Conservation (phyloP, 805 yeast genomes). For the Komagataella pseudopastoris region DNA sequence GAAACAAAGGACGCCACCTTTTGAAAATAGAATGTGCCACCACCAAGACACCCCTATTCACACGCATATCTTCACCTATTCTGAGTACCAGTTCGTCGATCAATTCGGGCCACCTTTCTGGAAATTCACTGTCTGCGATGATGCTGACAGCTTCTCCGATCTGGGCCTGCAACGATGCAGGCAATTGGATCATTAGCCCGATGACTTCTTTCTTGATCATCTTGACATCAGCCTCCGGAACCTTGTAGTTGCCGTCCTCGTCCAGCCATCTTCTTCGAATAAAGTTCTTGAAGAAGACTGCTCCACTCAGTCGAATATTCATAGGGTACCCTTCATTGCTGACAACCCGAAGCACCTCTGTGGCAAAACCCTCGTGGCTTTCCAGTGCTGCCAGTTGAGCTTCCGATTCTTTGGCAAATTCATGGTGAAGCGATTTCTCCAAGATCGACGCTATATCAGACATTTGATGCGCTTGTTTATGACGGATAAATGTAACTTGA, state of each 20-base stretch:
- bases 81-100: constrained; percentile 60
- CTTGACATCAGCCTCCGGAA: constrained; percentile 46
- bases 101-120: constrained; percentile 74
- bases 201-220: constrained; percentile 67
- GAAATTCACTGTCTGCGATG: constrained; percentile 94
- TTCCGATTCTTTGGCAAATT: constrained; percentile 57
- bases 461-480: constrained; percentile 9
- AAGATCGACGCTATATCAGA: constrained; percentile 39
- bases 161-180: constrained; percentile 75
- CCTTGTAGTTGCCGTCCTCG: constrained; percentile 69
- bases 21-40: constrained; percentile 95
- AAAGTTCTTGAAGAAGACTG: constrained; percentile 81
- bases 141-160: constrained; percentile 87
- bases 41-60: constrained; percentile 72
- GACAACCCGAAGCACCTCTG: constrained; percentile 63
- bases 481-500: background rate
- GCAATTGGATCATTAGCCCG: constrained; percentile 74
- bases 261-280: constrained; percentile 81
- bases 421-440: constrained; percentile 52
- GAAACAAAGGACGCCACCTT: constrained; percentile 90
- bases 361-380: constrained; percentile 56
- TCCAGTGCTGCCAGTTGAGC: constrained; percentile 50
- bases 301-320: constrained; percentile 71
- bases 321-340: constrained; percentile 41
- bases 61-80: constrained; percentile 50